Evolutionary conservation across 2,329 filamentous ascomycete genomes (phyloP).

Genomic region (Camptophora hylomeconis): DNA sequence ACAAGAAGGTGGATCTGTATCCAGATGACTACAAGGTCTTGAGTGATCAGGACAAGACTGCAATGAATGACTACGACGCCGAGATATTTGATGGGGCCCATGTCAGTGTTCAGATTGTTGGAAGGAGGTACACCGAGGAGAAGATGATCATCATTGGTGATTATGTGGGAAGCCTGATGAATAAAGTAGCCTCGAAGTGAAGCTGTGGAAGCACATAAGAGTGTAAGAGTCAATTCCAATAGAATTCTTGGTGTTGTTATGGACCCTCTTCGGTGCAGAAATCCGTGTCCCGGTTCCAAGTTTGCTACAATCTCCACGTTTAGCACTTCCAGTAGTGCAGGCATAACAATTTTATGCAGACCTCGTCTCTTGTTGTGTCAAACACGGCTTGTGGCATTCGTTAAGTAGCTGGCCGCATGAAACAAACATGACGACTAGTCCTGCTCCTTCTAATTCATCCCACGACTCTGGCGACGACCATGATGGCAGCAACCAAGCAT

Average conservation of each 20-base stretch:
- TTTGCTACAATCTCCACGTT: no score
- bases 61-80: constrained; percentile 38
- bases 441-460: constrained; percentile 11
- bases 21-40: constrained; percentile 24
- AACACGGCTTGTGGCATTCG: no score
- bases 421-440: constrained; percentile 8
- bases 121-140: constrained; percentile 38
- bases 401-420: not conserved
- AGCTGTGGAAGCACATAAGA: no score
- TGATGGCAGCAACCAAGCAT: constrained; percentile 3
- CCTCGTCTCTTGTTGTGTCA: no score
- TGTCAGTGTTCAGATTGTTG: constrained; percentile 36
- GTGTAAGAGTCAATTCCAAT: no score
- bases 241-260: no score
- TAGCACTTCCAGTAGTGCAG: no score
- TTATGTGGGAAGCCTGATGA: constrained; percentile 26
- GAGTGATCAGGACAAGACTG: constrained; percentile 30
- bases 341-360: no score
- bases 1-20: constrained; percentile 28
- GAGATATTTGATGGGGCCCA: constrained; percentile 36
- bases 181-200: no score
- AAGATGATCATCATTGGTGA: constrained; percentile 35
- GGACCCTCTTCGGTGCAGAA: no score
- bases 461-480: constrained; percentile 12
- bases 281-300: no score